Percentiles rank a stretch among this genome's conserved stretches.
Conservation (phyloP, 257 asterid species). For the Fraxinus quadrangulata region DNA sequence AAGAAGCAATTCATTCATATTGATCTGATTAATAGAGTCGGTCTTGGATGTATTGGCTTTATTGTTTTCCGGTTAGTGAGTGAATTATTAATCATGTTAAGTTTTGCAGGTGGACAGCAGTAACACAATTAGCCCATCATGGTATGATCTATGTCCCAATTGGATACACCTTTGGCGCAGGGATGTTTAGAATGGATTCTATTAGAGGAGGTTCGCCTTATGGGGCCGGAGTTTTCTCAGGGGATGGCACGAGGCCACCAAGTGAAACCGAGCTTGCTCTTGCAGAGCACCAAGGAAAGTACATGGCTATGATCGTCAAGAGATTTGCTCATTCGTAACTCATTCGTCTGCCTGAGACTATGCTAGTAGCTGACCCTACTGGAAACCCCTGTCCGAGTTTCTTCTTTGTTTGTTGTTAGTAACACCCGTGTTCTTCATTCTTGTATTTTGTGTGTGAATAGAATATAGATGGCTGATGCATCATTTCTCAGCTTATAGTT, state of each 20-base stretch:
- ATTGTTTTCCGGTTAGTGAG: not conserved
- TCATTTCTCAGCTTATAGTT: not conserved
- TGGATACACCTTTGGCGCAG: conserved; percentile 64
- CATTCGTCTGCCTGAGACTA: conserved; percentile 5
- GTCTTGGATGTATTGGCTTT: too few relatives aligned
- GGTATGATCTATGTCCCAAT: conserved; percentile 65
- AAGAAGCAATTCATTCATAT: not conserved
- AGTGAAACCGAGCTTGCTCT: conserved; percentile 51
- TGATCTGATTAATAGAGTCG: not conserved
- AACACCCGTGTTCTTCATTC: not conserved
- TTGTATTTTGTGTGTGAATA: not conserved
- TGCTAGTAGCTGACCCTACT: not conserved
- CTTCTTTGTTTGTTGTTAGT: not conserved
- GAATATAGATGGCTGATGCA: not conserved
- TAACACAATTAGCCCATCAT: conserved; percentile 64
- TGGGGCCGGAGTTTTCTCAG: conserved; percentile 63
- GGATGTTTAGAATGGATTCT: conserved; percentile 44
- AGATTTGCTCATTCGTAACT: conserved; percentile 26
- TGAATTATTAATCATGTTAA: not conserved
- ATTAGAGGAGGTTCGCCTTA: conserved; percentile 62
- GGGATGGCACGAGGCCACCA: conserved; percentile 54
- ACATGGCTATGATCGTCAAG: conserved; percentile 57
- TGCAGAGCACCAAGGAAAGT: conserved; percentile 62
- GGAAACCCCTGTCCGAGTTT: not conserved
- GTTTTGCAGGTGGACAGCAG: conserved; percentile 56